Conservation (phyloP, 345 rosid genomes). For the Brassica juncea region DNA sequence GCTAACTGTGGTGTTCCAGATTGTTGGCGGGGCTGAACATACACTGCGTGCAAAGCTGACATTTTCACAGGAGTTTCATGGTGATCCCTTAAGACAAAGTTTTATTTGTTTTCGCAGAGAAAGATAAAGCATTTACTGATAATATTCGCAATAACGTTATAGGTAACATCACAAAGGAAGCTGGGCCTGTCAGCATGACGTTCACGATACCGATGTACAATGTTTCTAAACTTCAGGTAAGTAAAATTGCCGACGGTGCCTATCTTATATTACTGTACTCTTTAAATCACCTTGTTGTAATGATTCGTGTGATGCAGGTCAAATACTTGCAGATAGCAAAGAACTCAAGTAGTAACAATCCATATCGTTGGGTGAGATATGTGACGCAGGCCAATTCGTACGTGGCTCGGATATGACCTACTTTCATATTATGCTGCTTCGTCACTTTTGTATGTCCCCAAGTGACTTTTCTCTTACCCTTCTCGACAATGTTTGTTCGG, state of each 20-base stretch:
- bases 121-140: background rate
- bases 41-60: slow-evolving; percentile 92
- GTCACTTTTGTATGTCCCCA: background rate
- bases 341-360: slow-evolving; percentile 73
- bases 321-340: slow-evolving; percentile 97
- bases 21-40: slow-evolving; percentile 91
- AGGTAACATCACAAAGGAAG: slow-evolving; percentile 93
- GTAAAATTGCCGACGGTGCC: background rate
- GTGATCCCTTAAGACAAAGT: slow-evolving; percentile 41
- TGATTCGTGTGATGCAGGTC: slow-evolving; percentile 57
- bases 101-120: background rate
- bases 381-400: slow-evolving; percentile 98
- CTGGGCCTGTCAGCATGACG: slow-evolving; percentile 97
- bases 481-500: background rate
- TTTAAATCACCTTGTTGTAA: background rate
- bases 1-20: slow-evolving; percentile 46
- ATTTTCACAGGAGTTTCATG: slow-evolving; percentile 84
- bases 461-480: background rate
- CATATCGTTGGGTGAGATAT: slow-evolving; percentile 99
- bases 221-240: slow-evolving; percentile 90
- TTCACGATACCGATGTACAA: slow-evolving; percentile 98
- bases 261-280: background rate
- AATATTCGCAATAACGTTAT: background rate
- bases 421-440: background rate
- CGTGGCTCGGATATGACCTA: slow-evolving; percentile 72